Conservation (phyloP, 495 filamentous ascomycete species). For the Niebla homalea region DNA sequence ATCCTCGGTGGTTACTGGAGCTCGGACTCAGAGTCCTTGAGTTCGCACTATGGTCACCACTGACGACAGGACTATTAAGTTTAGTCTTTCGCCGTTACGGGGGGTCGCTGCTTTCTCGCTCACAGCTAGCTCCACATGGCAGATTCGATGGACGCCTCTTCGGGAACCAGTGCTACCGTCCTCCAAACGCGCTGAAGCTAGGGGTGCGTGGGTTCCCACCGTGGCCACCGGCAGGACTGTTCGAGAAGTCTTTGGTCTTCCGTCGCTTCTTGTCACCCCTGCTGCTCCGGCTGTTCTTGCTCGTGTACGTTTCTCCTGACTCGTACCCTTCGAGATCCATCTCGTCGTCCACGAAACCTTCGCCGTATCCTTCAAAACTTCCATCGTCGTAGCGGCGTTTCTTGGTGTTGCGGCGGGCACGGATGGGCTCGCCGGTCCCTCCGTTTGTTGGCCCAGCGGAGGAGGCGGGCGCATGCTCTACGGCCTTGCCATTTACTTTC, state of each 20-base stretch:
- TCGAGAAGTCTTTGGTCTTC: conserved; percentile 21
- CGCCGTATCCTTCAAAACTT: conserved; percentile 56
- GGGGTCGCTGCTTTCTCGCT: no score
- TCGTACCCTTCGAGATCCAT: conserved; percentile 16
- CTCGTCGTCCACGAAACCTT: conserved; percentile 37
- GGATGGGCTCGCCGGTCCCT: conserved; percentile 25
- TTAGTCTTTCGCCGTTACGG: no score
- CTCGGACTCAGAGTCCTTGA: no score
- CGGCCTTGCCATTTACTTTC: conserved; percentile 22
- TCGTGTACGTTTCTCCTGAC: conserved; percentile 13
- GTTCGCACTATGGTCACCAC: no score
- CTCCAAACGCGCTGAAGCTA: no score
- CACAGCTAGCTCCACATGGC: no score
- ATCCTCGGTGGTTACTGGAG: no score
- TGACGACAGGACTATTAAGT: no score
- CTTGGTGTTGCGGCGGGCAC: conserved; percentile 44
- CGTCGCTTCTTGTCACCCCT: conserved; percentile 24
- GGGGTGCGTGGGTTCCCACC: no score
- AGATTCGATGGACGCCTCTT: no score
- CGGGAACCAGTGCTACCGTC: no score
- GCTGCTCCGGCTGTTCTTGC: conserved; percentile 9
- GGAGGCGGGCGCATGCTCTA: conserved; percentile 19
- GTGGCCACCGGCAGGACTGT: conserved; percentile 2
- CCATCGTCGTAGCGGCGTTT: conserved; percentile 56
- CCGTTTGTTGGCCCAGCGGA: conserved; percentile 22